Evolutionary conservation across 495 filamentous ascomycete species (phyloP), one percentile per base, ranked within the genome.

Genomic region (Aspergillus cavernicola): DNA sequence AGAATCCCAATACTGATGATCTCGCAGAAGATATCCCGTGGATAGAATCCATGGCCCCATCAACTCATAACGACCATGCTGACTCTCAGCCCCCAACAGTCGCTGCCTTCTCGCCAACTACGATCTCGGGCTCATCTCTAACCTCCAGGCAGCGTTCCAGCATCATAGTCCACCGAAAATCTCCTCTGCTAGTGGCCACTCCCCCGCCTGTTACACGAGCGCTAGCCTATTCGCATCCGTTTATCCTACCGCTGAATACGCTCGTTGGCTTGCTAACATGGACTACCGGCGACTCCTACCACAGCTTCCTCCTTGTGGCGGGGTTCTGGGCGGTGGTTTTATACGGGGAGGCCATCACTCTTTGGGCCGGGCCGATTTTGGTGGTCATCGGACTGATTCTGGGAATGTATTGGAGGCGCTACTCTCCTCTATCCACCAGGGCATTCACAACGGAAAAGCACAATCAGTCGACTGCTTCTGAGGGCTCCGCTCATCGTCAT

Each of bases 151-250:
- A 90, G 51, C 84, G 90, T 41, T 92, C 89, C 33, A 93, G 89
- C 52, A 88, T 97, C 59, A 83, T 97, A 48, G 92, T 99, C 1
- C 91, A 97, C 68, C 91, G 93, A 66, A 99, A 97, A 70, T 95
- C 89, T 4, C 93, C 95, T 16, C 73, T 99, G 20, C 78, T 99
- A 28, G 85, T 95, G 43, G 89, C 92, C 11, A 99, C 93, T 28
- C 93, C 93, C 24, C 95, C 93, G 2, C 86, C 92, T 64, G 83
- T 99, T 63, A 97, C 93, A 6, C 81, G 92, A 40, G 90, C 91
- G 0, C 78, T 99, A 45, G 91, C 90, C 52, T 95, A 97, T 64
- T 95, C 90, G 19, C 90, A 97, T 68, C 90, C 92, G 1, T 97
- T 96, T 64, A 73, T 99, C 13, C 71, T 92, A 24, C 89, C 90